Evolutionary conservation across 2,329 filamentous ascomycete genomes (phyloP), one percentile per base, ranked within the genome.

Genomic region (Chrysosporium queenslandicum): DNA sequence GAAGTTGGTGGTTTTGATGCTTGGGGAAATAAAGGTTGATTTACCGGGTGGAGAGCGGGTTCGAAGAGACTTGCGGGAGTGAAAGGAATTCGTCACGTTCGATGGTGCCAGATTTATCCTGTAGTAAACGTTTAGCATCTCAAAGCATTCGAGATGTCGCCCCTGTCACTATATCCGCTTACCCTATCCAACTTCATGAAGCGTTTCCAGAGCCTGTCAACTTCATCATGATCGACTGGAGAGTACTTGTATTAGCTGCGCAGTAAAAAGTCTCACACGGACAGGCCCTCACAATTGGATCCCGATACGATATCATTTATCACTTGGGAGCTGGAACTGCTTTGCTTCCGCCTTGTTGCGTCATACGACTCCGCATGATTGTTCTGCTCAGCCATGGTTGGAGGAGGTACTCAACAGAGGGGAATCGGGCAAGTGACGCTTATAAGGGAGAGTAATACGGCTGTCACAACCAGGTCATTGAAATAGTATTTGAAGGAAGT

Each of bases 141-240:
- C n/a, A 39, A 11, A 25, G 11, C 21, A 41, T 14, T 43, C 1
- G 3, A 43, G 9, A 27, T 25, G n/a, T 16, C 23, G 7, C 2
- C 6, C 3, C 16, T 16, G 16, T 9, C n/a, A 43, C 6, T 16
- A 11, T 9, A n/a, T 29, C 16, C 9, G 46, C 63, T 53, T 47
- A 92, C 91, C 81, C 96, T 97, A 73, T 98, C 92, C 55, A 98
- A 77, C 74, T 98, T 98, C 91, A 97, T 97, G 68, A 98, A 98
- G 57, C 91, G 82, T 77, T 98, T 98, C 66, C 89, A 81, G 68
- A 98, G 77, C 64, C 92, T 82, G 68, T 97, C 92, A 55, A 98
- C 89, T 71, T 98, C 92, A 65, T 98, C 92, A 69, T 87, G 85
- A 75, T 98, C 87, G 76, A 98, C 91, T 97, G 64, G 62, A 48